Evolutionary conservation across 495 filamentous ascomycete species (phyloP).

Genomic region (Xylaria nigripes): DNA sequence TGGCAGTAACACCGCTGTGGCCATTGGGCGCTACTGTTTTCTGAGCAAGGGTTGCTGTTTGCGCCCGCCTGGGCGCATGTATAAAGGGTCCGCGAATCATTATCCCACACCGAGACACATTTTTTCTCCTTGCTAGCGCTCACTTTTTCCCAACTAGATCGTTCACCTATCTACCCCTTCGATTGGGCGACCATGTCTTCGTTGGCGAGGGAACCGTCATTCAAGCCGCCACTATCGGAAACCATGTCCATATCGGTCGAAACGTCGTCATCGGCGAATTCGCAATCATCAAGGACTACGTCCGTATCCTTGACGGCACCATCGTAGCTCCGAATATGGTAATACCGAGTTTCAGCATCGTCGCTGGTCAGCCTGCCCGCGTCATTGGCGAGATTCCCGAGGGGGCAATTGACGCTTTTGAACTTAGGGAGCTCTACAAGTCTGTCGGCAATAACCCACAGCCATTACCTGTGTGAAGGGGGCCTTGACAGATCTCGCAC

Average conservation of each 20-base stretch:
- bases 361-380: conserved; percentile 71
- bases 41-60: conserved; percentile 65
- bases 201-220: conserved; percentile 65
- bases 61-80: conserved; percentile 66
- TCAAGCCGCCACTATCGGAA: conserved; percentile 70
- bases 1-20: conserved; percentile 58
- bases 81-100: conserved; percentile 46
- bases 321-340: conserved; percentile 84
- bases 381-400: conserved; percentile 83
- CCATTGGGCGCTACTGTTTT: conserved; percentile 82
- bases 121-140: background rate
- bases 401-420: conserved; percentile 55
- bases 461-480: conserved; percentile 28
- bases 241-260: conserved; percentile 73
- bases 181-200: conserved; percentile 89
- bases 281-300: conserved; percentile 84
- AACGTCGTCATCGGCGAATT: conserved; percentile 71
- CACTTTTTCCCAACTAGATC: conserved; percentile 28
- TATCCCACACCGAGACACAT: background rate
- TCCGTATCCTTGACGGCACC: conserved; percentile 70
- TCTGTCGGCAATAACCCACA: conserved; percentile 44
- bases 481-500: background rate
- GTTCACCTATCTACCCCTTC: conserved; percentile 72
- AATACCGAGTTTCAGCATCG: conserved; percentile 78
- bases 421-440: conserved; percentile 48